Percentiles rank a stretch among this genome's conserved stretches.
Conservation (phyloP, 202 grass and related monocot genomes). For the Zoysia matrella region DNA sequence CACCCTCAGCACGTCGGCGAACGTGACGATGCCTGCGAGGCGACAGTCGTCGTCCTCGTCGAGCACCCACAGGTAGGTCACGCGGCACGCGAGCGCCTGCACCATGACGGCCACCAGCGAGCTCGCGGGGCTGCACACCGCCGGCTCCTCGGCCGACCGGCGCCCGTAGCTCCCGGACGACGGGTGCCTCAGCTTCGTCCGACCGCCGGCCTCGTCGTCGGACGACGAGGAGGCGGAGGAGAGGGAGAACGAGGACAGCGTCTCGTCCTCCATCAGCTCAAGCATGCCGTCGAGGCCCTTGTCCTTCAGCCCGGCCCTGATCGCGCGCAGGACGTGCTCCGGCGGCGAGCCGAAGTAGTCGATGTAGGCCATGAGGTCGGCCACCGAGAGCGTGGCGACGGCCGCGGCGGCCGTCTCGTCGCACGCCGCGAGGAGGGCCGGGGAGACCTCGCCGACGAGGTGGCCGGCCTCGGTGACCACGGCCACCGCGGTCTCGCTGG, state of each 20-base stretch:
- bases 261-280: slow-evolving; percentile 73
- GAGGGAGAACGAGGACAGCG: slow-evolving; percentile 54
- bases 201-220: slow-evolving; percentile 59
- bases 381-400: slow-evolving; percentile 72
- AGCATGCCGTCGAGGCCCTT: slow-evolving; percentile 68
- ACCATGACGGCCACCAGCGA: slow-evolving; percentile 83
- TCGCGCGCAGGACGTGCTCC: slow-evolving; percentile 54
- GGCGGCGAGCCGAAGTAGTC: slow-evolving; percentile 69
- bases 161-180: slow-evolving; percentile 65
- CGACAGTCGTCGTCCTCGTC: slow-evolving; percentile 61
- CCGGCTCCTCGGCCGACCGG: slow-evolving; percentile 63
- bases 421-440: slow-evolving; percentile 53
- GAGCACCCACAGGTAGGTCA: slow-evolving; percentile 82
- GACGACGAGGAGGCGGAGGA: slow-evolving; percentile 58
- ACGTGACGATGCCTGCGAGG: slow-evolving; percentile 71
- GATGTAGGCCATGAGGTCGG: slow-evolving; percentile 78
- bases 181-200: slow-evolving; percentile 33
- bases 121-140: slow-evolving; percentile 68
- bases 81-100: slow-evolving; percentile 71
- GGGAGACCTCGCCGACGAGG: slow-evolving; percentile 77
- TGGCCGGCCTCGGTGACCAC: slow-evolving; percentile 59
- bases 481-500: slow-evolving; percentile 62
- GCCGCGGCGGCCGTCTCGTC: slow-evolving; percentile 62
- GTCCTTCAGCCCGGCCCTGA: slow-evolving; percentile 63
- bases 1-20: slow-evolving; percentile 72